Percentiles rank a stretch among this genome's conserved stretches.
Evolutionary conservation across 192 early-diverging fungal species (phyloP).

Genomic region (Backusella morwellensis): DNA sequence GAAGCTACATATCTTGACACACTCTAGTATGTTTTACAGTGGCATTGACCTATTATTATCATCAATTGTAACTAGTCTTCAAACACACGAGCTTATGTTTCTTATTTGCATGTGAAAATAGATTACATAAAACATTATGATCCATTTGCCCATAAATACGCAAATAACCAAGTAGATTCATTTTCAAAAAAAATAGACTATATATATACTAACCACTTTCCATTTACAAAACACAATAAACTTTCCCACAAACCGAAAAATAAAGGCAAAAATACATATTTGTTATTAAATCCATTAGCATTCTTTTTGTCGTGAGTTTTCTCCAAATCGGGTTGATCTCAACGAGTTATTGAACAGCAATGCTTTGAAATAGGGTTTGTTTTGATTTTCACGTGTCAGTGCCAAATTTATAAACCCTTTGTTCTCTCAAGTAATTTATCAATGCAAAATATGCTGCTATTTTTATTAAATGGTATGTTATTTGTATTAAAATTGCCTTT

Average conservation of each 20-base stretch:
- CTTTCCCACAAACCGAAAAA: not conserved
- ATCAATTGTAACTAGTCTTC: not conserved
- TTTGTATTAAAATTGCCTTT: no score
- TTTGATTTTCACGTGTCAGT: not conserved
- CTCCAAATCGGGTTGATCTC: not conserved
- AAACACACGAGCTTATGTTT: not conserved
- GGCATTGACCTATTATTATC: slow-evolving; percentile 6
- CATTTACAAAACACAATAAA: not conserved
- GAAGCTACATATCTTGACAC: not conserved
- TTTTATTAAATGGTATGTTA: not conserved
- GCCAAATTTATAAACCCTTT: not conserved
- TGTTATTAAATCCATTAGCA: not conserved
- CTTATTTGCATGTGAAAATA: not conserved
- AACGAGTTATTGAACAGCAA: not conserved
- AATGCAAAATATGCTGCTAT: not conserved
- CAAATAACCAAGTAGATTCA: not conserved
- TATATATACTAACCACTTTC: not conserved
- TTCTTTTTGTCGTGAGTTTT: not conserved
- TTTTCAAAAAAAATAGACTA: not conserved
- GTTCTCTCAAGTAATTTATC: not conserved
- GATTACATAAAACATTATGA: not conserved
- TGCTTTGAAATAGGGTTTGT: not conserved
- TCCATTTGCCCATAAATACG: not conserved
- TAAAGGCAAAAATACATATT: not conserved
- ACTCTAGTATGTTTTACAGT: not conserved